phyloP scores from a whole-genome alignment of 352 stramenopile genomes.

The Phytophthora tentaculata region DNA sequence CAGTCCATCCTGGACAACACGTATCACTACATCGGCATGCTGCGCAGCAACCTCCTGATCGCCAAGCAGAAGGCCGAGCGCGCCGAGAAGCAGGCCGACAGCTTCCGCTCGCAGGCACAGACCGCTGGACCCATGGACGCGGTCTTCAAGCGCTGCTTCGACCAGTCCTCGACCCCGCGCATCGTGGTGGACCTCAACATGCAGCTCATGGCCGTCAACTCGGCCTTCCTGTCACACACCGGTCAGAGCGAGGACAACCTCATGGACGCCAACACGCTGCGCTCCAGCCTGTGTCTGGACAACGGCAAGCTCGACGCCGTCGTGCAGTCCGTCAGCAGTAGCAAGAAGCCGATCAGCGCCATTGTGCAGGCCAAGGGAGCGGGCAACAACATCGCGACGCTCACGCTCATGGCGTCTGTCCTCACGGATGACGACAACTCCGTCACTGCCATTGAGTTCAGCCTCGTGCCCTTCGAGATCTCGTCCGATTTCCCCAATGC shows the following conservation, averaged over 20 bases:
- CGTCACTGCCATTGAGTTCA: constrained; percentile 63
- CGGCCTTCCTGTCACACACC: constrained; percentile 57
- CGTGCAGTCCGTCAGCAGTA: constrained; percentile 48
- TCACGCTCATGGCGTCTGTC: constrained; percentile 65
- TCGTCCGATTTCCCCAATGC: constrained; percentile 40
- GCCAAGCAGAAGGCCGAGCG: constrained; percentile 67
- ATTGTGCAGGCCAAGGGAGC: constrained; percentile 56
- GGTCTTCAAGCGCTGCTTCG: constrained; percentile 73
- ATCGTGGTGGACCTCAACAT: constrained; percentile 61
- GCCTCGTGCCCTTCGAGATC: constrained; percentile 68
- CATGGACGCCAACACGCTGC: constrained; percentile 47
- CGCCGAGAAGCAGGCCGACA: constrained; percentile 61
- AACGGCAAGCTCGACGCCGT: constrained; percentile 52
- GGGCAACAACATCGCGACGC: constrained; percentile 46
- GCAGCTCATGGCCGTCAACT: constrained; percentile 62
- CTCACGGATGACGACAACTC: constrained; percentile 67
- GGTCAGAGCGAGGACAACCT: constrained; percentile 48
- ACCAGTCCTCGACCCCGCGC: constrained; percentile 64
- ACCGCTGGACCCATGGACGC: constrained; percentile 33
- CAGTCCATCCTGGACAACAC: constrained; percentile 78
- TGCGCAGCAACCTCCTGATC: constrained; percentile 66
- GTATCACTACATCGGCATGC: constrained; percentile 66
- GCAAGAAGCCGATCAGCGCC: constrained; percentile 47
- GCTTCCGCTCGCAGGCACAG: constrained; percentile 49
- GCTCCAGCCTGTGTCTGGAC: constrained; percentile 58